phyloP scores from a whole-genome alignment of 2,329 filamentous ascomycete genomes.

The Mollisia scopiformis region DNA sequence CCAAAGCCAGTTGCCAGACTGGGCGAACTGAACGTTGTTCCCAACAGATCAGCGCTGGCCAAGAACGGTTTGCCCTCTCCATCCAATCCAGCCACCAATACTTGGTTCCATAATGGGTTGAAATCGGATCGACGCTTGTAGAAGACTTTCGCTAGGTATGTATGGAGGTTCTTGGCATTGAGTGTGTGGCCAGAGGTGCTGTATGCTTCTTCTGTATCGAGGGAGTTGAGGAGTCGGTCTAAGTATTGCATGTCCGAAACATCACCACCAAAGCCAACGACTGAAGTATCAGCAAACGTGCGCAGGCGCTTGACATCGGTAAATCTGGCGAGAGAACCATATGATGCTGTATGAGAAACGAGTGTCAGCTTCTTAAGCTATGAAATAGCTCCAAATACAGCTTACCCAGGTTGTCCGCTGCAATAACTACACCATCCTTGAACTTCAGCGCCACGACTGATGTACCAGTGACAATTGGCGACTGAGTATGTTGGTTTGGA shows the following conservation, averaged over 20 bases:
- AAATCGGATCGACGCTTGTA: constrained; percentile 95
- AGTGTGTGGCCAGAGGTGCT: constrained; percentile 56
- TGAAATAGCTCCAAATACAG: not conserved
- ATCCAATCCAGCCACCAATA: constrained; percentile 89
- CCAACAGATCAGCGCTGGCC: constrained; percentile 86
- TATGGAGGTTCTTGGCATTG: constrained; percentile 93
- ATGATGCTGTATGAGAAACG: constrained; percentile 70
- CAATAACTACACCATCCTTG: constrained; percentile 94
- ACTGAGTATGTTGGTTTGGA: constrained; percentile 86
- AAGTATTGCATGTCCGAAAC: constrained; percentile 99
- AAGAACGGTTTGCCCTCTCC: constrained; percentile 82
- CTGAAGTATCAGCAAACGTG: constrained; percentile 79
- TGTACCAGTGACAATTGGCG: constrained; percentile 92
- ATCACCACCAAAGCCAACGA: constrained; percentile 95
- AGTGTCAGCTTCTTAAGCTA: constrained; percentile 21
- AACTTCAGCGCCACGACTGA: constrained; percentile 96
- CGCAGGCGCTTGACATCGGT: constrained; percentile 95
- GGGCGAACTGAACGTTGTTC: constrained; percentile 87
- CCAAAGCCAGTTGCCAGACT: constrained; percentile 94
- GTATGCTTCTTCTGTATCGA: constrained; percentile 91
- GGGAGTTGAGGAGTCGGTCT: constrained; percentile 84
- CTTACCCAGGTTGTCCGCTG: constrained; percentile 91
- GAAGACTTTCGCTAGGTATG: constrained; percentile 93
- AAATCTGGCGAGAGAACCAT: constrained; percentile 95
- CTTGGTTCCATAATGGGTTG: constrained; percentile 96